Evolutionary conservation across 805 yeast species (phyloP), one percentile per base, ranked within the genome.

Genomic region (Candida incommunis): DNA sequence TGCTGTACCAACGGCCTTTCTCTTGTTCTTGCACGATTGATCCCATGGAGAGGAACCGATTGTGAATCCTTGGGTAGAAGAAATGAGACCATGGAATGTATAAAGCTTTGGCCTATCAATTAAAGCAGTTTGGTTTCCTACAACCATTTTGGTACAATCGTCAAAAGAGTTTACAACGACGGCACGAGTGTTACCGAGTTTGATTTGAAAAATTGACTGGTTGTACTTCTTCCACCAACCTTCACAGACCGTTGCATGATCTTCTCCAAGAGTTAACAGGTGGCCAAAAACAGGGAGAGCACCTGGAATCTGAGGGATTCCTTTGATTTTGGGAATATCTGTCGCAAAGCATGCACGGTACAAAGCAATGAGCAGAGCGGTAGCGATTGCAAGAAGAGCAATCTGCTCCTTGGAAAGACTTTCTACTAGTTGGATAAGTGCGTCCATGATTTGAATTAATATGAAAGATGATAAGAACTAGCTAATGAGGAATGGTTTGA

Each of bases 161-260:
- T 69, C 71, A 51, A 64, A 78, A 1, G 81, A 71, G 55, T 82
- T 80, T n/a, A 77, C 88, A 16, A 83, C 78, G 11, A 83, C 69
- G 1, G 79, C 72, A 13, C 71, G 62, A 34, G 61, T 66, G 18
- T 57, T 62, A 0, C 94, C 94, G 45, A 82, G 59, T 41, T 81
- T 60, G 40, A 81, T 66, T 52, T 82, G 90, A 54, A 71, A 81
- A 1, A 80, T 71, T 2, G 67, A 60, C 23, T 60, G 46, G 3
- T 49, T 54, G 46, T 60, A 57, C 42, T 59, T 43, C 37, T 55
- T 45, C 42, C 66, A 51, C 55, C 66, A 54, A 29, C 51, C 45
- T 41, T 58, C 57, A 42, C 63, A 54, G 18, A 51, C 55, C 13
- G 61, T 48, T 15, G 66, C 60, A 48, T 62, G 66, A 44, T 62